These are phyloP conservation scores for Schrenkiella parvula DNA, from an alignment of 345 rosid genomes.

Conservation along the genomic window DNA sequence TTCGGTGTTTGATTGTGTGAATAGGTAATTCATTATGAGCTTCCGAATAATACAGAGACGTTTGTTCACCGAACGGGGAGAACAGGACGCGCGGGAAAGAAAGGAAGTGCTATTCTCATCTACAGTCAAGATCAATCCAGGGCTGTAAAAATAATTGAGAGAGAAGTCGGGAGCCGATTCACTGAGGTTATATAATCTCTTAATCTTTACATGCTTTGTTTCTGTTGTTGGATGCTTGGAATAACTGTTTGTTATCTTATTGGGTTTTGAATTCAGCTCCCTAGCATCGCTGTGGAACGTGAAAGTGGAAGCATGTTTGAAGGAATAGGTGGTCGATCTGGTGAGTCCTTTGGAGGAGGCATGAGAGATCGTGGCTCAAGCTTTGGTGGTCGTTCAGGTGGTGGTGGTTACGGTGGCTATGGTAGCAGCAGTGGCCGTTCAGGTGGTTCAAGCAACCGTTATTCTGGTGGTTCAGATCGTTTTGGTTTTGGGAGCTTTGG, in stretches of 20 bases:
- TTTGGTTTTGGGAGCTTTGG: conserved; percentile 29
- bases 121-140: conserved; percentile 67
- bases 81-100: conserved; percentile 99
- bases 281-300: conserved; percentile 56
- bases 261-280: conserved; percentile 49
- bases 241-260: neutral
- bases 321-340: conserved; percentile 42
- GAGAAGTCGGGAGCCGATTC: conserved; percentile 90
- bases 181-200: conserved; percentile 48
- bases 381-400: conserved; percentile 41
- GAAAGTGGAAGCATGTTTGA: conserved; percentile 41
- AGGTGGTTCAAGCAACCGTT: conserved; percentile 32
- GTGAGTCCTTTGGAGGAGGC: conserved; percentile 45
- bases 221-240: neutral
- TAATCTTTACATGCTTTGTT: neutral
- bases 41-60: conserved; percentile 83
- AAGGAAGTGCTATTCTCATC: conserved; percentile 83
- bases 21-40: conserved; percentile 86
- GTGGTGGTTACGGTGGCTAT: conserved; percentile 36
- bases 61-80: conserved; percentile 98
- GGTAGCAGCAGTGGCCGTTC: conserved; percentile 38
- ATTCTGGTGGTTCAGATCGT: conserved; percentile 28
- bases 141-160: conserved; percentile 61
- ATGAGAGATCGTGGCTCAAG: conserved; percentile 42
- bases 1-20: neutral